Base-by-base conservation (phyloP, 192 early-diverging fungal species). In the Entrophospora sp. region DNA sequence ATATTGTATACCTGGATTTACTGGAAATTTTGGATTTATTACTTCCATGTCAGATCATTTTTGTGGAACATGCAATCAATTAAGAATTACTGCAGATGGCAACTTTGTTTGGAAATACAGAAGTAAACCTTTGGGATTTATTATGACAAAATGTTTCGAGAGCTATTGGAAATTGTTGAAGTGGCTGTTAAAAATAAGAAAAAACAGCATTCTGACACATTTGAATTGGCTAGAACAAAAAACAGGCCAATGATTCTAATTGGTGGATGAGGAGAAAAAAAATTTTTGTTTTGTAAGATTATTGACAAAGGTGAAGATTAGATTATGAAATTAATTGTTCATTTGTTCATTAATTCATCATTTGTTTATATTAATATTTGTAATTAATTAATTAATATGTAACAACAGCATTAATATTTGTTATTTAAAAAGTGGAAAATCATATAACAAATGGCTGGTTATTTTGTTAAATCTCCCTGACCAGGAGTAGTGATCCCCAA, bases 1-100 rank as follows among this genome's bases (percentile, higher is more conserved):
- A 3, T 95, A 85, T 57, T 59, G 76, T 35, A 82, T 97, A 43
- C 81, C 83, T 5, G 94, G 90, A 4, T 94, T 85, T 66, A 64
- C 60, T 24, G 94, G 94, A n/a, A 83, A 88, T 70, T 86, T 98
- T 75, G 96, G 96, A 0, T 98, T 96, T 69, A 96, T 98, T 53
- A 93, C 92, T 3, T 95, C 92, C 2, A 98, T 98, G 96, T 92
- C 93, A n/a, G 85, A 95, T 37, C 90, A 95, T 59, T 98, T 98
- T 62, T 98, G 94, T 77, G 81, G 86, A 4, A 90, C 93, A 1
- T 98, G 96, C 72, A 96, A 95, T 69, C 85, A 94, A 18, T 74
- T 98, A 36, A 87, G 96, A 7, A 81, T 98, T 40, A 85, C 93
- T 24, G 92, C 96, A 2, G 93, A 98, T 70, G 96, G 96, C 4